phyloP scores from a whole-genome alignment of 2,329 filamentous ascomycete species.

The Phoma herbarum region DNA sequence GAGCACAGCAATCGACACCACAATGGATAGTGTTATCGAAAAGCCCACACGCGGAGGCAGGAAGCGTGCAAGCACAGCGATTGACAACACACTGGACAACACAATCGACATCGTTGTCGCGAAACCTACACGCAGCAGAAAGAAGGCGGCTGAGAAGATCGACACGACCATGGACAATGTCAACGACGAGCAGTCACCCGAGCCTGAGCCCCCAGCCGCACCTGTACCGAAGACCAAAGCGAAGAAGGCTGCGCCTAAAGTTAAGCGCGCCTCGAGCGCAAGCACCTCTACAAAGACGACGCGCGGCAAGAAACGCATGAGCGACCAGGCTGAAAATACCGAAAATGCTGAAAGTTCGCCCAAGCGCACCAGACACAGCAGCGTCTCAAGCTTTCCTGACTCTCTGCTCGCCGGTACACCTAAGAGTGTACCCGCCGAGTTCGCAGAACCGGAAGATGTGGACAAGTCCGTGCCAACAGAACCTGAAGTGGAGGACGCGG shows the following conservation, averaged over 20 bases:
- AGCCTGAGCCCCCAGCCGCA: not conserved
- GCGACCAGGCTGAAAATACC: conserved; percentile 24
- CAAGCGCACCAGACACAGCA: conserved; percentile 32
- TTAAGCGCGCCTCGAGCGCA: conserved; percentile 35
- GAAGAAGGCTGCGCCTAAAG: conserved; percentile 19
- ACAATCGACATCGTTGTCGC: conserved; percentile 1
- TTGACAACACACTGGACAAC: conserved; percentile 13
- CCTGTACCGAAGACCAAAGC: conserved; percentile 9
- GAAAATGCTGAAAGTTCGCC: conserved; percentile 14
- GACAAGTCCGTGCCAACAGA: conserved; percentile 3
- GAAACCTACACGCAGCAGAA: conserved; percentile 26
- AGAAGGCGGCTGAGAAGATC: conserved; percentile 25
- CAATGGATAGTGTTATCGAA: conserved; percentile 7
- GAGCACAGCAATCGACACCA: conserved; percentile 28
- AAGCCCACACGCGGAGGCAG: conserved; percentile 27
- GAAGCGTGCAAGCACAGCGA: conserved; percentile 29
- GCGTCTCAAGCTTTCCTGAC: conserved; percentile 34
- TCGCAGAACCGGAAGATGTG: conserved; percentile 19
- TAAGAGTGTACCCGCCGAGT: conserved; percentile 29
- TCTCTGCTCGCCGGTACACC: conserved; percentile 34
- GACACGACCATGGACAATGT: conserved; percentile 7
- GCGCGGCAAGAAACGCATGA: conserved; percentile 29
- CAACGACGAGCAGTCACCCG: not conserved
- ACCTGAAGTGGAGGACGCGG: conserved; percentile 3
- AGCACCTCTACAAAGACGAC: conserved; percentile 16